These are phyloP conservation scores for Cercophora newfieldiana DNA, from an alignment of 495 filamentous ascomycete genomes.

Conservation along the genomic window DNA sequence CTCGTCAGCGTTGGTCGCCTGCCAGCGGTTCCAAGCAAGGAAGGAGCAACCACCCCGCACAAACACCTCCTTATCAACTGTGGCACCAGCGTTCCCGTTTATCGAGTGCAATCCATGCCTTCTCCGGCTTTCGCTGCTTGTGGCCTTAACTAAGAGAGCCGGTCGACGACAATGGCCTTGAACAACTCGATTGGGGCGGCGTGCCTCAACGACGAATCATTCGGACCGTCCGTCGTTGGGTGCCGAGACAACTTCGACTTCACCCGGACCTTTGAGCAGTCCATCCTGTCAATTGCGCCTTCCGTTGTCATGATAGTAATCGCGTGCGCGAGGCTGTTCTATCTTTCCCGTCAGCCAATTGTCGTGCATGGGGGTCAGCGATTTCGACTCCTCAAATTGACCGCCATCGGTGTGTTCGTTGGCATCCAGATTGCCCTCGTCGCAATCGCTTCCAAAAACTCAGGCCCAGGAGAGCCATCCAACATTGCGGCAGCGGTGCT, in stretches of 20 bases:
- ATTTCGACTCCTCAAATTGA: constrained; percentile 27
- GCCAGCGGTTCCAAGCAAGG: neutral
- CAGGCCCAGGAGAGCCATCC: neutral
- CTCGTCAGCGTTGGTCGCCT: neutral
- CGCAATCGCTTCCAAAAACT: constrained; percentile 11
- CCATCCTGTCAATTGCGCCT: constrained; percentile 54
- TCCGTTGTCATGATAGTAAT: constrained; percentile 49
- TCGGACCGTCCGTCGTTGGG: constrained; percentile 20
- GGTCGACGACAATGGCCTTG: neutral
- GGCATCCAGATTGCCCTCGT: constrained; percentile 48
- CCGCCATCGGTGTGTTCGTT: constrained; percentile 42
- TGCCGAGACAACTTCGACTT: constrained; percentile 54
- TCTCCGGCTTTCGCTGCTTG: too few species aligned
- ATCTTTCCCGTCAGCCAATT: constrained; percentile 1
- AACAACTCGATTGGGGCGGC: neutral
- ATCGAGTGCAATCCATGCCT: too few species aligned
- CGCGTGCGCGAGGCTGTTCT: constrained; percentile 15
- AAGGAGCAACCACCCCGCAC: neutral
- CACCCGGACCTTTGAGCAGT: constrained; percentile 60
- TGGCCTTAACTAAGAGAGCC: too few species aligned
- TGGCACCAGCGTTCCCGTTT: too few species aligned
- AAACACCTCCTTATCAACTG: too few species aligned
- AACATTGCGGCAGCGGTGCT: neutral
- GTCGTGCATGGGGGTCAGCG: neutral
- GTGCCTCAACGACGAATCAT: constrained; percentile 14